These are phyloP conservation scores for Plasmodium coatneyi DNA, from an alignment of 169 alveolate species.

Conservation along the genomic window DNA sequence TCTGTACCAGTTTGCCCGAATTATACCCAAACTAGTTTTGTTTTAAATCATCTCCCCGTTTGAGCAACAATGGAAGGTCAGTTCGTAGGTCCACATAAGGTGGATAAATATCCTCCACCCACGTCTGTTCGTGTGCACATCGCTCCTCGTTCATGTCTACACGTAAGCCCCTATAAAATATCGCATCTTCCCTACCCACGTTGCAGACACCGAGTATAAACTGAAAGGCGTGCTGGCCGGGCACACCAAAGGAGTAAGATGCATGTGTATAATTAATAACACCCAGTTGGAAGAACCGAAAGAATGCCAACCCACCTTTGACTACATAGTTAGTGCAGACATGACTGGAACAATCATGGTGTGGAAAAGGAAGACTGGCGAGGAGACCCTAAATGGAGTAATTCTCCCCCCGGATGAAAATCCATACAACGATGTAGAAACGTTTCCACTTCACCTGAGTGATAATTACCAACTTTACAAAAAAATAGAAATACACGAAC, in stretches of 20 bases:
- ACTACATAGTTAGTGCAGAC: conserved; percentile 58
- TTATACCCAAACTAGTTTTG: not conserved
- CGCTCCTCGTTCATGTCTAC: not conserved
- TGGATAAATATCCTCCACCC: not conserved
- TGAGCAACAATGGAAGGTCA: not conserved
- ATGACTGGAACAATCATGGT: conserved; percentile 33
- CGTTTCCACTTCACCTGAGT: not conserved
- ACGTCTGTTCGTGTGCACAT: not conserved
- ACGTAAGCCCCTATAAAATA: not conserved
- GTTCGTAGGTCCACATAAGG: not conserved
- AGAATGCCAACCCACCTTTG: conserved; percentile 5
- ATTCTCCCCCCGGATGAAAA: not conserved
- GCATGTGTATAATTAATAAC: conserved; percentile 20
- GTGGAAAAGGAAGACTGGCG: conserved; percentile 8
- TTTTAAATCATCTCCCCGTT: not conserved
- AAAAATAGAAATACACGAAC: conserved; percentile 65
- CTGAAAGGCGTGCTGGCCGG: conserved; percentile 36
- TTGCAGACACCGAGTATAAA: conserved; percentile 26
- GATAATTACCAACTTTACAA: conserved; percentile 29
- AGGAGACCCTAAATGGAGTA: not conserved
- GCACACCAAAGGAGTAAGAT: conserved; percentile 52
- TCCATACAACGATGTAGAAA: not conserved
- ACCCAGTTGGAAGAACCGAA: conserved; percentile 8
- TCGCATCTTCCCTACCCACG: too few species aligned
- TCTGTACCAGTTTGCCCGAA: not conserved